Base-by-base conservation (phyloP, 805 yeast species). In the Barnettozyma populi region DNA sequence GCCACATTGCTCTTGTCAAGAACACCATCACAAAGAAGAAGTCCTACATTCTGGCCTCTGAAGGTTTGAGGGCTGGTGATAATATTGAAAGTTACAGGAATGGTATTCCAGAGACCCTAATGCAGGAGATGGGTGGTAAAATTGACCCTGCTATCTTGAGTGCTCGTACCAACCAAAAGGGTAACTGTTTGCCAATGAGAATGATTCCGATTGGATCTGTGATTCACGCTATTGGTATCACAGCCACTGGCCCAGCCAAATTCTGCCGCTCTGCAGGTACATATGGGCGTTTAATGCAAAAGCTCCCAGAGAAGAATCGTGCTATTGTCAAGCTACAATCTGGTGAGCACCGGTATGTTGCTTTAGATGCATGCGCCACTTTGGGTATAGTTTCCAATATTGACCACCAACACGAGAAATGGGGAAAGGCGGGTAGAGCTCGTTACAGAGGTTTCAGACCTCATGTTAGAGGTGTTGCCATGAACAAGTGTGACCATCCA, bases 401-500 rank as follows among this genome's bases (percentile, higher is more conserved):
- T 45, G 97, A 90, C 57, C 97, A 92, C 69, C 94, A 86, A 70
- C 87, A 88, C 57, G 78, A 80, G 53, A 78, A 86, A 50, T 79
- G 89, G 71, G 99, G 99, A 76, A 94, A 94, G 68, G 99, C 99
- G 21, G 99, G 99, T 61, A 81, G 97, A 69, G 75, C 84, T 45
- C 84, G 99, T 66, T 84, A 90, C 75, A 73, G 86, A 64, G 99
- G 98, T 54, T 83, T 85, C 61, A 82, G 98, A 69, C 99, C 99
- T 34, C 80, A 84, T 44, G 97, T 90, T 36, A 85, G 99, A 74
- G 99, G 99, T 79, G 87, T 89, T 59, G 98, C 99, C 43, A 89
- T 88, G 96, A 94, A 94, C 71, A 94, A 94, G 54, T 80, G 83
- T 65, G 97, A 94, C 69, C 99, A 94, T 74, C 99, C 99, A 55